Conservation (phyloP, 2,329 filamentous ascomycete species). For the Metarhizium album region DNA sequence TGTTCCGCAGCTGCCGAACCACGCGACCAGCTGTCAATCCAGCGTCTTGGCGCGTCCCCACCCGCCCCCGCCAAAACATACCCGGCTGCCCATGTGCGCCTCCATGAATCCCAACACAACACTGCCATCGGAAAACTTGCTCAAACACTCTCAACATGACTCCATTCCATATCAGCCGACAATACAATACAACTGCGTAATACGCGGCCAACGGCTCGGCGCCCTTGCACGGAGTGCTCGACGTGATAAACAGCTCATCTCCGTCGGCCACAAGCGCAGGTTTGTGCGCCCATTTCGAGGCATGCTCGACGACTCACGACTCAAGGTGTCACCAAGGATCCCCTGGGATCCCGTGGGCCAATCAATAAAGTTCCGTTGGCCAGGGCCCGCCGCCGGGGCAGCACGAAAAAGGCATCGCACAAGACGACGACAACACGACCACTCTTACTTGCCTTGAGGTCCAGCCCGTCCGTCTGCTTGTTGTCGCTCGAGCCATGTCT, state of each 20-base stretch:
- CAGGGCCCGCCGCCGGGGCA: neutral
- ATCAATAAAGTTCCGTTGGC: neutral
- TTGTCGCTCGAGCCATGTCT: no score
- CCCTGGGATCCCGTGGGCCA: no score
- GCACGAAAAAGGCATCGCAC: neutral
- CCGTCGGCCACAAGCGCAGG: neutral
- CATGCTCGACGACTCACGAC: neutral
- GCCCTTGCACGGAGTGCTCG: no score
- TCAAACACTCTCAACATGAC: conserved; percentile 9
- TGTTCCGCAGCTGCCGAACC: neutral
- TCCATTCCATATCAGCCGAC: neutral
- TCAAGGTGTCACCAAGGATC: neutral
- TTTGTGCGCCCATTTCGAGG: neutral
- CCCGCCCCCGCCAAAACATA: neutral
- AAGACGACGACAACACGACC: no score
- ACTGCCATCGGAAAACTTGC: conserved; percentile 7
- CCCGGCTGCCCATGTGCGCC: no score
- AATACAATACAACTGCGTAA: neutral
- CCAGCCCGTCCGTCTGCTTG: no score
- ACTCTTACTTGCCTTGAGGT: no score
- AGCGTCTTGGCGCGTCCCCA: neutral
- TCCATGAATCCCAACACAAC: neutral
- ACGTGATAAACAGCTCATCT: neutral
- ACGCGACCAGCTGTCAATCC: neutral
- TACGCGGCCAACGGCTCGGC: neutral